Evolutionary conservation across 805 yeast genomes (phyloP), one percentile per base, ranked within the genome.

Genomic region (Spathaspora girioi): DNA sequence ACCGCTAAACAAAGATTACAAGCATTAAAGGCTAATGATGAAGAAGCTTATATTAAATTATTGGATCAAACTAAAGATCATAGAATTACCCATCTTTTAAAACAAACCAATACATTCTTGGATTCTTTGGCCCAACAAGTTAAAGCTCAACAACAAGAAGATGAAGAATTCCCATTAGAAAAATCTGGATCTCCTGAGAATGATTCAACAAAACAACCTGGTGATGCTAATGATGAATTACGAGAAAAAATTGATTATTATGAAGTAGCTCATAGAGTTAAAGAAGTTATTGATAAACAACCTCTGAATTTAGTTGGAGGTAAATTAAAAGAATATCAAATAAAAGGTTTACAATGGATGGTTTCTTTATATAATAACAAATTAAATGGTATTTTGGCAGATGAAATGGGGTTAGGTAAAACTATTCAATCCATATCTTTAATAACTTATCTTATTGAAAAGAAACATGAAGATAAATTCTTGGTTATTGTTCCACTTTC

Each of bases 1-100:
- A 87, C 84, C 27, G 96, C 96, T n/a, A 87, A 85, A 63, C 92
- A 87, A 65, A 86, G 96, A 81, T 79, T 88, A 69, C 91, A 86
- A 62, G 94, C 94, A 27, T 80, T 88, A 75, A 87, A 86, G 67
- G 88, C 92, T 15, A 87, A 88, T 65, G 96, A 88, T 73, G 96
- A 88, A 68, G 96, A 88, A 64, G 94, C 94, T 1, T 88, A 88
- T 71, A 79, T 88, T 65, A 87, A 87, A 63, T 79, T 88, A 62
- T 77, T 88, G 66, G 94, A 88, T 65, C 91, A 87, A 68, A 88
- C 96, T 3, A 88, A 88, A 66, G 96, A 88, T 70, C 87, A 89
- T 42, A 82, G 96, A 80, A 85, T 88, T 59, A 87, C 94, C 1
- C 96, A 88, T 68, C 76, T 88, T 65, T 78, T 88, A 65, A 86